Conservation (phyloP, 1,139 yeast genomes). For the Debaryomyces udenii region DNA sequence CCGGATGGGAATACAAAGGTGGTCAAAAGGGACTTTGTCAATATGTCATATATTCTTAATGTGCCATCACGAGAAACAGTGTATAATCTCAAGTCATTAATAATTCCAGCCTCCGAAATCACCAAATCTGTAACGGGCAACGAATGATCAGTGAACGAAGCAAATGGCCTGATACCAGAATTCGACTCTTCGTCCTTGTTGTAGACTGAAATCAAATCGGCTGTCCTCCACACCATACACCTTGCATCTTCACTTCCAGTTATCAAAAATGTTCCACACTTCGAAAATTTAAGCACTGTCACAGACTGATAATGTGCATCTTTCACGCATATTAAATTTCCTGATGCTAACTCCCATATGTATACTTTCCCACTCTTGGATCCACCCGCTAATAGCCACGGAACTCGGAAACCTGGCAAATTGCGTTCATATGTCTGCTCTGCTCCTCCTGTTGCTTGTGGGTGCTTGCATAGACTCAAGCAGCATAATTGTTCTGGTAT, state of each 20-base stretch:
- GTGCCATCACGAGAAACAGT: conserved; percentile 80
- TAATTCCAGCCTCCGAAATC: conserved; percentile 50
- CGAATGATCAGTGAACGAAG: conserved; percentile 72
- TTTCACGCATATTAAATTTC: conserved; percentile 68
- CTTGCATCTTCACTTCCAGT: conserved; percentile 86
- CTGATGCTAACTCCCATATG: conserved; percentile 86
- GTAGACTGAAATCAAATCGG: conserved; percentile 55
- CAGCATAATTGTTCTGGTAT: conserved; percentile 78
- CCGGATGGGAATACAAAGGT: conserved; percentile 70
- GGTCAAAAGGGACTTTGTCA: conserved; percentile 51
- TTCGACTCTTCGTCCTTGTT: conserved; percentile 22
- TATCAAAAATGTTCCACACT: conserved; percentile 68
- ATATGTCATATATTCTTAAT: conserved; percentile 62
- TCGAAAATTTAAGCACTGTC: conserved; percentile 57
- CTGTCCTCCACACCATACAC: conserved; percentile 70
- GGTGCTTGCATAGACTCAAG: conserved; percentile 52
- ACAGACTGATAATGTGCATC: conserved; percentile 87
- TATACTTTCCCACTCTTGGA: conserved; percentile 72
- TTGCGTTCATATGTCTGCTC: conserved; percentile 10
- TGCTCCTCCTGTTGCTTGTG: conserved; percentile 15
- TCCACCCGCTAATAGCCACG: conserved; percentile 77
- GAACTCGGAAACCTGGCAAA: conserved; percentile 46
- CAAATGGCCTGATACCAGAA: conserved; percentile 39
- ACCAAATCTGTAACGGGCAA: conserved; percentile 68
- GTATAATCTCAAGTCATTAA: conserved; percentile 65